Evolutionary conservation across 768 basidiomycete genomes (phyloP).

Genomic region (Mycena pura): DNA sequence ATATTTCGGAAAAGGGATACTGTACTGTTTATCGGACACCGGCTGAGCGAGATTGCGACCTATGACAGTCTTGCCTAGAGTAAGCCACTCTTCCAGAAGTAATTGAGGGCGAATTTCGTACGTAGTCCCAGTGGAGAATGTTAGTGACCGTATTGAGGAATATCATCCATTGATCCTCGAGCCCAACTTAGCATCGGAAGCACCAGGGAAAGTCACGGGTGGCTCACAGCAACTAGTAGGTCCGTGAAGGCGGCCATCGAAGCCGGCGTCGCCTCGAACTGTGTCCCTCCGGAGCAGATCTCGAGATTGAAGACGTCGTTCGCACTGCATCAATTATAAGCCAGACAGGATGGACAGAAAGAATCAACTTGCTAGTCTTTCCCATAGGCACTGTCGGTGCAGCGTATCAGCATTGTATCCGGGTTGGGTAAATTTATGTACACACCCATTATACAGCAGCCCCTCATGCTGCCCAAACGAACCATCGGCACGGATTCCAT

Average conservation of each 20-base stretch:
- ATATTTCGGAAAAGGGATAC: not conserved
- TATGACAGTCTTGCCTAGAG: conserved; percentile 44
- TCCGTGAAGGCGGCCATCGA: conserved; percentile 44
- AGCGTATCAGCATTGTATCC: not conserved
- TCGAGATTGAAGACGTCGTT: conserved; percentile 58
- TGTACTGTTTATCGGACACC: conserved; percentile 35
- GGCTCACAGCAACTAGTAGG: conserved; percentile 42
- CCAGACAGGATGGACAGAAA: not conserved
- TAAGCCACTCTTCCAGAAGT: conserved; percentile 5
- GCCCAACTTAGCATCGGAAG: not conserved
- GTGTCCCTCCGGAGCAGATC: conserved; percentile 51
- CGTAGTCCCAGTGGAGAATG: conserved; percentile 56
- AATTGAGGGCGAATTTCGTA: conserved; percentile 27
- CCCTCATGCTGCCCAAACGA: conserved; percentile 46
- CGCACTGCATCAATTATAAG: conserved; percentile 32
- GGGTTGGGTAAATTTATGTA: conserved; percentile 34
- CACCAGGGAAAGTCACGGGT: not conserved
- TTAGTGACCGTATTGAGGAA: conserved; percentile 50
- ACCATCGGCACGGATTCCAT: conserved; percentile 49
- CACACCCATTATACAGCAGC: conserved; percentile 55
- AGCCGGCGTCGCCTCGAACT: conserved; percentile 42
- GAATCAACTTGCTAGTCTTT: conserved; percentile 22
- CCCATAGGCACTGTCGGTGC: conserved; percentile 16
- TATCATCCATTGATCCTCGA: conserved; percentile 57
- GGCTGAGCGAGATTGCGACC: conserved; percentile 57